Base-by-base conservation (phyloP, 352 stramenopile genomes). In the Globisporangium megalacanthum region DNA sequence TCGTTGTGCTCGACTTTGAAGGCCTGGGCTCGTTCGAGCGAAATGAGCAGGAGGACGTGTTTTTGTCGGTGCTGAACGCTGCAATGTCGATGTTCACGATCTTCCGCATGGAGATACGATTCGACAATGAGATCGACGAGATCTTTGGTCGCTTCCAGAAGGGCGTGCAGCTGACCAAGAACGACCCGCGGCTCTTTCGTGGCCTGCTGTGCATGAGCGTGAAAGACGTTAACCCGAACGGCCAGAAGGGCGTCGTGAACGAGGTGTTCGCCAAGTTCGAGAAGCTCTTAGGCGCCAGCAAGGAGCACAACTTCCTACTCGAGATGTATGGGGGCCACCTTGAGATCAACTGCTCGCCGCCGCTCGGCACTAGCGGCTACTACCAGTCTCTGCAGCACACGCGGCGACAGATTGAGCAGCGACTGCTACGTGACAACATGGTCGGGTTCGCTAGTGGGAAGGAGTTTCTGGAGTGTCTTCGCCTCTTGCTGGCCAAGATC, bases 1-100 rank as follows among this genome's bases (percentile, higher is more conserved):
- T 92, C 54, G 69, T 92, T n/a, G 73, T 90, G 10, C 61, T 92
- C 14, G 79, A 92, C 55, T 92, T 92, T 58, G 82, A 90, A 75
- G 82, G 82, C 3, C 56, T 89, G 3, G 78, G 79, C 0, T 90
- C 79, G 2, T 88, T 92, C 60, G 79, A 92, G 50, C 63, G 82
- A 14, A 86, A 72, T 0, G 82, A 89, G 9, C 79, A 92, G 56
- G 82, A 92, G 62, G 79, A 92, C 22, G 76, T 87, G 3, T 86
- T 92, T 48, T 41, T 92, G 17, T 85, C 82, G 20, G 72, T 92
- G 1, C 52, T 92, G 13, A 92, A 92, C 35, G 75, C 82, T 0
- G 80, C 77, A 6, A 25, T 92, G 0, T 92, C 79, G 19, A 79
- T 81, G 64, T 77, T 89, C 19, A 92, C 82, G 0, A 68, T 92